Evolutionary conservation across 2,329 filamentous ascomycete species (phyloP).

Genomic region (Neofusicoccum parvum): DNA sequence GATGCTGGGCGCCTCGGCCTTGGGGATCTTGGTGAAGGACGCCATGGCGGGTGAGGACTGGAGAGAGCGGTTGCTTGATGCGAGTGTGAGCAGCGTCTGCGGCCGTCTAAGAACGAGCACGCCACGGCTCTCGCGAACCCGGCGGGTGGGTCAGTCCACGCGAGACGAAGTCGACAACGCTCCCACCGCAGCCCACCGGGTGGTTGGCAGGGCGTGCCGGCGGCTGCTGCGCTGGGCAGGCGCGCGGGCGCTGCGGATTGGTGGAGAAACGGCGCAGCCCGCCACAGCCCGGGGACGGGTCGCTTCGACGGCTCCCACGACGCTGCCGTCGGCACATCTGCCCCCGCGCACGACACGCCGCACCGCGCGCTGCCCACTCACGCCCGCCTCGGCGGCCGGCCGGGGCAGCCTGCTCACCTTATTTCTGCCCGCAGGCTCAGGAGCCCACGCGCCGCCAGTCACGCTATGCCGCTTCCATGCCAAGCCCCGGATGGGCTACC

Average conservation of each 20-base stretch:
- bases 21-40: conserved; percentile 69
- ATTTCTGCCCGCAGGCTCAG: not conserved
- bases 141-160: conserved; percentile 6
- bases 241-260: not conserved
- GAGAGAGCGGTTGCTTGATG: not conserved
- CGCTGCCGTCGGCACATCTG: conserved; percentile 2
- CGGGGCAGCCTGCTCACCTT: not conserved
- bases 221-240: not conserved
- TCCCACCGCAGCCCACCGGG: conserved; percentile 19
- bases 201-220: not conserved
- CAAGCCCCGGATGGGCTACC: conserved; percentile 9
- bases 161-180: not conserved
- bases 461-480: conserved; percentile 13
- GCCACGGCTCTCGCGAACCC: not conserved
- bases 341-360: conserved; percentile 7
- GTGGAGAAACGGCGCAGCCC: conserved; percentile 8
- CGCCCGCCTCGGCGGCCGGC: not conserved
- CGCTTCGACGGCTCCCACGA: not conserved
- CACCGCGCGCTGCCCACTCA: not conserved
- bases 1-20: conserved; percentile 64
- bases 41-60: conserved; percentile 56
- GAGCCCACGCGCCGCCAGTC: conserved; percentile 6
- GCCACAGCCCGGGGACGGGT: conserved; percentile 1
- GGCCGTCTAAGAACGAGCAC: conserved; percentile 16
- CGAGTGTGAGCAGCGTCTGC: not conserved